phyloP scores from a whole-genome alignment of 1,139 yeast species.

The Yamadazyma jaroonii region DNA sequence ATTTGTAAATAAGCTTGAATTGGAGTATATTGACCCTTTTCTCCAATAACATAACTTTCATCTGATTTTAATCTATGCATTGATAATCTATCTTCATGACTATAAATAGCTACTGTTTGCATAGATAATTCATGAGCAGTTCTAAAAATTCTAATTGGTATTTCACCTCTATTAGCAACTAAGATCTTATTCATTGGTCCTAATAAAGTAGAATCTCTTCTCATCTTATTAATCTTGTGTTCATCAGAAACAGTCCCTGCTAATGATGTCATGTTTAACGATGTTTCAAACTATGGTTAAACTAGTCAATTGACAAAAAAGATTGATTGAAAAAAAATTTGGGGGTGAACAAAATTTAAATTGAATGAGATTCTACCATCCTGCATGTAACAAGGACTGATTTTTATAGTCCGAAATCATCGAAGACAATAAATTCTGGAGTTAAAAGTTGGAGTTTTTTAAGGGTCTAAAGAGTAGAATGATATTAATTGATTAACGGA shows the following conservation, averaged over 20 bases:
- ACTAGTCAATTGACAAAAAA: background rate
- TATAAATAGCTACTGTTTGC: conserved; percentile 97
- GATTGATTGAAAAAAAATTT: background rate
- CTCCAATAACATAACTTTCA: conserved; percentile 90
- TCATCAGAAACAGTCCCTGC: conserved; percentile 16
- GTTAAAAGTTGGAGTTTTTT: background rate
- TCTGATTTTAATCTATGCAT: conserved; percentile 95
- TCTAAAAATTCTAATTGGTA: conserved; percentile 86
- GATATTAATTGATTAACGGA: too few relatives aligned
- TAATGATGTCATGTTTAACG: conserved; percentile 15
- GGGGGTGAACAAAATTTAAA: conserved; percentile 2
- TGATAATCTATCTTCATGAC: conserved; percentile 92
- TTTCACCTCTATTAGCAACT: conserved; percentile 97
- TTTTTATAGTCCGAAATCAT: conserved; percentile 1
- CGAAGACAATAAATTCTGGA: too few relatives aligned
- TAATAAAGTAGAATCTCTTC: conserved; percentile 61
- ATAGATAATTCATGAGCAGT: conserved; percentile 97
- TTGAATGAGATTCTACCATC: background rate
- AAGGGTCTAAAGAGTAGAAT: too few relatives aligned
- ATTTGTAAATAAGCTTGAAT: conserved; percentile 95
- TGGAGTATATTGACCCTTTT: conserved; percentile 85
- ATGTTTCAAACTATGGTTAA: background rate
- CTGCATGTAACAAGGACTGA: background rate
- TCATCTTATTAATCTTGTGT: conserved; percentile 44
- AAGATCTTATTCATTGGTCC: conserved; percentile 71